Evolutionary conservation across 371 early-diverging fungal species (phyloP), one percentile per base, ranked within the genome.

Genomic region (Rhizopus sp.): DNA sequence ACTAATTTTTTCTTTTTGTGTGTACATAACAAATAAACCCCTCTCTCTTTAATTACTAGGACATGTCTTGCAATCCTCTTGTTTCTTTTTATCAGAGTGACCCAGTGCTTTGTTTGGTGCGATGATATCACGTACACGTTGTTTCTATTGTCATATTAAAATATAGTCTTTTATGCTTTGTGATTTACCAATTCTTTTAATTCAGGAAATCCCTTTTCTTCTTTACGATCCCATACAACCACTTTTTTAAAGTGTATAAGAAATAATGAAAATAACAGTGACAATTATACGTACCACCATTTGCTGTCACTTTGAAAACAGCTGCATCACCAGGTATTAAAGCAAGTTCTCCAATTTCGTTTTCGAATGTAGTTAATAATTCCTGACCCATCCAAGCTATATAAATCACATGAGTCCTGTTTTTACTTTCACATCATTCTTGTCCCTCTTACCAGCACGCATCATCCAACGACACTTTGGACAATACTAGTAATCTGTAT

Each of bases 371-470:
- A 12, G 82, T 77, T 33, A 89, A 69, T 23, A 89, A 62, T 56
- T 89, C 89, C 51, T 89, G 89, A 5, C 85, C 87, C 73, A 79
- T 77, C 89, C 89, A 89, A 34, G 85, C 89, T 64, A 38, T 15
- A 54, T 51, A 23, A 23, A 23, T 29, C 4, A 38, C 16, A 35
- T n/a, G 15, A 23, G 29, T 50, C 15, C 15, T 50, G 16, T 42
- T 10, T 45, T 45, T 45, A 30, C 45, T 50, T 38, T 16, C 44
- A 23, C n/a, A 4, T 16, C 34, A 34, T 7, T 41, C 10, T 38
- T 3, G 17, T 34, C 52, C 40, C 41, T 34, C 32, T 12, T 66
- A 76, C 77, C 71, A 55, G 77, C 73, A 33, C 77, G 64, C 51
- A 73, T 52, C 73, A 77, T 69, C 77, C 77, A 77, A 8, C 77